phyloP scores from a whole-genome alignment of 148 eudicot genomes.

The Rhododendron ferrugineum region DNA sequence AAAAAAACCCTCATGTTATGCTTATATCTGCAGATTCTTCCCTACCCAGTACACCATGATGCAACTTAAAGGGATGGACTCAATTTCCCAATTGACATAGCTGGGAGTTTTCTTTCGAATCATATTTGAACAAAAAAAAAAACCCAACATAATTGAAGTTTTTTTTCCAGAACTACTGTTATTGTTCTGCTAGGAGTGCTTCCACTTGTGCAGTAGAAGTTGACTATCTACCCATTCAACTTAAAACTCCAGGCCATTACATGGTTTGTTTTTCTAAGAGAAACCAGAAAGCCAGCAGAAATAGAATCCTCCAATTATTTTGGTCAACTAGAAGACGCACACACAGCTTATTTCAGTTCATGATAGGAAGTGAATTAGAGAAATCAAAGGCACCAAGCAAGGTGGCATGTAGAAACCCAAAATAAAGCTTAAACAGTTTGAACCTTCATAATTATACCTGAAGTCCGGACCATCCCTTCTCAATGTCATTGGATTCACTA shows the following conservation, averaged over 20 bases:
- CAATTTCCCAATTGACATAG: neutral
- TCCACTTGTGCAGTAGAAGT: neutral
- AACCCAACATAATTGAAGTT: neutral
- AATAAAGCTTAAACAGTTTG: neutral
- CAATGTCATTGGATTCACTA: conserved; percentile 13
- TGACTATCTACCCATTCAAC: neutral
- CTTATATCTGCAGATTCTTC: neutral
- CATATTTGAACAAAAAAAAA: no score
- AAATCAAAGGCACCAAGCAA: neutral
- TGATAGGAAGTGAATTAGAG: neutral
- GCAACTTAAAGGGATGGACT: neutral
- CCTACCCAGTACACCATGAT: neutral
- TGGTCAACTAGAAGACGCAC: neutral
- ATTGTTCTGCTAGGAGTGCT: neutral
- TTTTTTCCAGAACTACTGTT: neutral
- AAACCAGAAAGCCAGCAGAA: neutral
- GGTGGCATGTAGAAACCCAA: no score
- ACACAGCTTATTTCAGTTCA: neutral
- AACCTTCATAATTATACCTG: conserved; percentile 15
- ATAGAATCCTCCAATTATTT: neutral
- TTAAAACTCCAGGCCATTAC: neutral
- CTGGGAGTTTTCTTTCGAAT: no score
- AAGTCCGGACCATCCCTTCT: conserved; percentile 30
- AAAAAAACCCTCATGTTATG: neutral
- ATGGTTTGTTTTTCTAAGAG: neutral